Evolutionary conservation across 352 stramenopile species (phyloP), one percentile per base, ranked within the genome.

Genomic region (Phytopythium oedochilum): DNA sequence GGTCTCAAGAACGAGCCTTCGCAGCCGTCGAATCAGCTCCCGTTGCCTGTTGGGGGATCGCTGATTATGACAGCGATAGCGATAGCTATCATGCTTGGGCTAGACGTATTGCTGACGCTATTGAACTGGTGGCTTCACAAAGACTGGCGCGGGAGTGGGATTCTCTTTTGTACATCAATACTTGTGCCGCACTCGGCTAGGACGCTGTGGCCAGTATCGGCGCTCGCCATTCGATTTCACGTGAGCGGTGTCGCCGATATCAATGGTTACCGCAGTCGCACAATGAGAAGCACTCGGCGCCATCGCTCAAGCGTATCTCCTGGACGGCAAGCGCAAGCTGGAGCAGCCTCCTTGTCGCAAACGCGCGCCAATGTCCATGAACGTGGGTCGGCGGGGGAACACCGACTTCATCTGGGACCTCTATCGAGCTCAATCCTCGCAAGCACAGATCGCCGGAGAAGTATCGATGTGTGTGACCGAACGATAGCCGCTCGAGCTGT

Each of bases 141-240:
- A 18, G 31, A 54, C 5, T 54, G 17, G 20, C 34, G n/a, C 14
- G 15, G 34, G 4, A 22, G 44, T 20, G 47, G 44, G 22, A 43
- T 54, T 9, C 47, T 54, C 1, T 54, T 43, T 31, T 31, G 47
- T 0, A 32, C 31, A 12, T 54, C 47, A 5, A 17, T 43, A 0
- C 9, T 54, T n/a, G 47, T 54, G 0, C 47, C 47, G 2, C 47
- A 54, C 2, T 43, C 47, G 5, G 61, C 58, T 2, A 56, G 58
- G 31, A 47, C 31, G 18, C 60, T 72, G 14, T 72, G 64, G 64
- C 53, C 31, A 36, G 58, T 44, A 7, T 56, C 64, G 0, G 53
- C 56, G 29, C 43, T 63, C 8, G 49, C 53, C 23, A 68, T 71
- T 34, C 49, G 59, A 15, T 71, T 71, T 48, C 28, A 60, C 15